Base-by-base conservation (phyloP, 768 basidiomycete species). In the Arthromyces matolae region DNA sequence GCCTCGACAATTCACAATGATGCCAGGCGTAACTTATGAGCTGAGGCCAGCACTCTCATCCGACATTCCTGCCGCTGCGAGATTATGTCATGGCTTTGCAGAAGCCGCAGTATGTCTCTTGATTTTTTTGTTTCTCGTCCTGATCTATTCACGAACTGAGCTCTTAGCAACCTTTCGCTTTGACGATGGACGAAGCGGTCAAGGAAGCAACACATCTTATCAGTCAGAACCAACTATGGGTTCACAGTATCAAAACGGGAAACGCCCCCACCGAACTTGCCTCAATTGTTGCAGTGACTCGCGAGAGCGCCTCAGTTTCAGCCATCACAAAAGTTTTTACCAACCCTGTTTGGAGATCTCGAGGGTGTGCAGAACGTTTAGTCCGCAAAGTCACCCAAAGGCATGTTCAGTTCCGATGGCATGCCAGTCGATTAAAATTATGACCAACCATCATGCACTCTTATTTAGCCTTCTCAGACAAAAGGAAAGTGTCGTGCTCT, bases 281-380 rank as follows among this genome's bases (percentile, higher is more conserved):
- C 8, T 53, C 51, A 13, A 50, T 51, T 12, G 50, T 51, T 4
- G 51, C 47, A 5, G 51, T 49, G 20, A 85, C 86, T 8, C 69
- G 88, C 9, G 77, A 79, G 48, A 78, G 71, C 19, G 65, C 68
- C 0, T 67, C 58, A 3, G 72, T 83, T 27, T 77, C 81, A 1
- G 78, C 81, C 0, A 78, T 90, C 34, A 84, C 83, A 32, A 89
- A 89, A 60, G 86, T 89, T 1, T 85, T 72, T 58, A 89, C 88
- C 1, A 65, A 73, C 39, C 70, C 76, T 0, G n/a, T 56, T 1
- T 82, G 77, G 72, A 71, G 87, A 40, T 62, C 73, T 0, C 64
- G 62, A 2, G 74, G 80, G 4, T 84, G 76, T 54, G 87, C 87
- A 0, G 79, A 78, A 59, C 71, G 76, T 9, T 73, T 89, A 8